phyloP scores from a whole-genome alignment of 495 filamentous ascomycete species.

The Neurospora tetrasperma region DNA sequence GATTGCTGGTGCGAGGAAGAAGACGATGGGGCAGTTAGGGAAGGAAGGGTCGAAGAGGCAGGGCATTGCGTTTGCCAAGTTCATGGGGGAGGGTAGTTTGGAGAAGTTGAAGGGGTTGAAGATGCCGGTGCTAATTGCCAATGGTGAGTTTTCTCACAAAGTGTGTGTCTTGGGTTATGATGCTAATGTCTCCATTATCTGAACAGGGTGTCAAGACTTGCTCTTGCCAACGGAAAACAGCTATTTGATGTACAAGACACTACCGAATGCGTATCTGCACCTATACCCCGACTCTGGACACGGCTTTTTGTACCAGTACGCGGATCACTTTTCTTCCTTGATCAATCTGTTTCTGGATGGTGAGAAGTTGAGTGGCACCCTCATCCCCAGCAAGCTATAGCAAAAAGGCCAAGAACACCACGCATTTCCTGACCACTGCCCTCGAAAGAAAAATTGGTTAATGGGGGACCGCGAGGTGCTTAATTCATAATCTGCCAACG shows the following conservation, averaged over 20 bases:
- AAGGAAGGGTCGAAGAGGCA: conserved; percentile 17
- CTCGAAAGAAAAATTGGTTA: not conserved
- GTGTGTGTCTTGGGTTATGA: not conserved
- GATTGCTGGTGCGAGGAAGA: conserved; percentile 4
- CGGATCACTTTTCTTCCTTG: conserved; percentile 13
- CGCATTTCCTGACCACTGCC: not conserved
- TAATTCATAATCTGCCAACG: not conserved
- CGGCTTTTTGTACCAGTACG: conserved; percentile 20
- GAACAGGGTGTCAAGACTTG: conserved; percentile 13
- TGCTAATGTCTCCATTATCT: not conserved
- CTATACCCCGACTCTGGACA: conserved; percentile 20
- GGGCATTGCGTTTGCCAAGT: conserved; percentile 12
- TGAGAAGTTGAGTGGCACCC: not conserved
- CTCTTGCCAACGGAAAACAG: conserved; percentile 18
- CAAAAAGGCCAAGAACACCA: not conserved
- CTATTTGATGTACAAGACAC: conserved; percentile 6
- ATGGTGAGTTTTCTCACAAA: conserved; percentile 14
- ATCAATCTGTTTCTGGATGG: conserved; percentile 14
- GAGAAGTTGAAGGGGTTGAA: conserved; percentile 18
- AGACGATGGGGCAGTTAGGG: conserved; percentile 10
- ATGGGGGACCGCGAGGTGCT: not conserved
- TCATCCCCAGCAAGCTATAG: not conserved
- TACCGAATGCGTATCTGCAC: conserved; percentile 14
- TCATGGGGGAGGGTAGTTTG: conserved; percentile 15
- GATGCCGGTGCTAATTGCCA: conserved; percentile 25